These are phyloP conservation scores for Schizopora paradoxa DNA, from an alignment of 1,284 basidiomycete genomes.

Conservation along the genomic window DNA sequence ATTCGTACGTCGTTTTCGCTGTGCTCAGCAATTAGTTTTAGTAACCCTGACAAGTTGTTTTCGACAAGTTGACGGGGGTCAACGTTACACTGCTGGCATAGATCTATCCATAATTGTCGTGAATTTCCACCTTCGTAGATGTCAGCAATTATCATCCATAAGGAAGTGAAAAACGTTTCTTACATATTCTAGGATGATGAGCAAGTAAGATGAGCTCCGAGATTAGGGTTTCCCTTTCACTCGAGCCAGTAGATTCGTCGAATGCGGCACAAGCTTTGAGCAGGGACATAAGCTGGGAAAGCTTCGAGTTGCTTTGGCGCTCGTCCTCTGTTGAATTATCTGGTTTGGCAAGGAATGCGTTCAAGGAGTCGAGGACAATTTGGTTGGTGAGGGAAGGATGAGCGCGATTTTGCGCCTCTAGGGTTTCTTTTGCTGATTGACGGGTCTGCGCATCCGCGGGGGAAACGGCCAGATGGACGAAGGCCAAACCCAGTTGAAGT, in stretches of 20 bases:
- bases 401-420: conserved; percentile 34
- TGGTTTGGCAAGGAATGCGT: conserved; percentile 14
- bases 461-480: conserved; percentile 66
- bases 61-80: conserved; percentile 65
- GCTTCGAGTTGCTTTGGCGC: background rate
- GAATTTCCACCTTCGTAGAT: conserved; percentile 42
- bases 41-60: conserved; percentile 43
- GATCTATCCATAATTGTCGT: conserved; percentile 77
- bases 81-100: conserved; percentile 61
- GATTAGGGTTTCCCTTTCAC: conserved; percentile 39
- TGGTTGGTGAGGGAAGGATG: conserved; percentile 45
- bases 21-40: conserved; percentile 42
- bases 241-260: conserved; percentile 33
- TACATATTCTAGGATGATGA: conserved; percentile 71
- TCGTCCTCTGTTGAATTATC: conserved; percentile 14
- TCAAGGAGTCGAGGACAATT: conserved; percentile 53
- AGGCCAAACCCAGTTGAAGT: conserved; percentile 54
- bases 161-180: conserved; percentile 13
- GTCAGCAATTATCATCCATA: background rate
- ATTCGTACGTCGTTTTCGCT: conserved; percentile 40
- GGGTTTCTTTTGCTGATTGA: conserved; percentile 37
- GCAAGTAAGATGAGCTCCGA: conserved; percentile 61
- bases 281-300: conserved; percentile 38
- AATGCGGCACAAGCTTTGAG: conserved; percentile 45
- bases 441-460: conserved; percentile 49